Evolutionary conservation across 164 flowering plant species (phyloP).

Genomic region (Magnolia changhungtana): DNA sequence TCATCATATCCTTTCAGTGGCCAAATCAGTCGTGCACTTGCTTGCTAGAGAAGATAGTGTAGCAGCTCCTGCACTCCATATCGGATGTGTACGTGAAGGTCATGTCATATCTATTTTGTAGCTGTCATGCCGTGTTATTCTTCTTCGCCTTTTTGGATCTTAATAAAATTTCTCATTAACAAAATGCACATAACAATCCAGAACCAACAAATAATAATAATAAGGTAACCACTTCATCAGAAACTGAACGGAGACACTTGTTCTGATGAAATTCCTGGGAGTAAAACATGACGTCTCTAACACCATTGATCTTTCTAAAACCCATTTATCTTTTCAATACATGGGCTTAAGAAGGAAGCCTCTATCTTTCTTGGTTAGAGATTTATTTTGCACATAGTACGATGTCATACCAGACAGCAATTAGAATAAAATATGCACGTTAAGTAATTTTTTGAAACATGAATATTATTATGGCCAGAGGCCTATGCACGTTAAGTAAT

Average conservation of each 20-base stretch:
- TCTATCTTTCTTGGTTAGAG: not conserved
- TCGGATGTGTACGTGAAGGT: not conserved
- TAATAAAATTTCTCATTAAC: not conserved
- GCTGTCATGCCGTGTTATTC: no score
- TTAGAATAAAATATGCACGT: not conserved
- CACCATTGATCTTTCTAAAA: no score
- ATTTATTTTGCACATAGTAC: no score
- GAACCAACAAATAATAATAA: no score
- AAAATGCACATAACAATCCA: not conserved
- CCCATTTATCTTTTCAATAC: not conserved
- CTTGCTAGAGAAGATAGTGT: not conserved
- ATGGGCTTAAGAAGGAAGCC: not conserved
- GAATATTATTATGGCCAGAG: not conserved
- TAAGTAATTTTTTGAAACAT: not conserved
- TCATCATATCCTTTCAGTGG: not conserved
- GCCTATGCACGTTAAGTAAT: not conserved
- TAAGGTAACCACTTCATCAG: not conserved
- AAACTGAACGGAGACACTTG: not conserved
- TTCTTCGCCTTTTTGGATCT: not conserved
- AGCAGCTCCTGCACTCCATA: no score
- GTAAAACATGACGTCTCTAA: not conserved
- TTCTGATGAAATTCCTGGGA: not conserved
- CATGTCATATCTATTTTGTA: not conserved
- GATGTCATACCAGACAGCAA: no score
- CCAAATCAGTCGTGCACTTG: not conserved